These are phyloP conservation scores for Guillardia theta DNA, from an alignment of 78 protist genomes.

Conservation along the genomic window DNA sequence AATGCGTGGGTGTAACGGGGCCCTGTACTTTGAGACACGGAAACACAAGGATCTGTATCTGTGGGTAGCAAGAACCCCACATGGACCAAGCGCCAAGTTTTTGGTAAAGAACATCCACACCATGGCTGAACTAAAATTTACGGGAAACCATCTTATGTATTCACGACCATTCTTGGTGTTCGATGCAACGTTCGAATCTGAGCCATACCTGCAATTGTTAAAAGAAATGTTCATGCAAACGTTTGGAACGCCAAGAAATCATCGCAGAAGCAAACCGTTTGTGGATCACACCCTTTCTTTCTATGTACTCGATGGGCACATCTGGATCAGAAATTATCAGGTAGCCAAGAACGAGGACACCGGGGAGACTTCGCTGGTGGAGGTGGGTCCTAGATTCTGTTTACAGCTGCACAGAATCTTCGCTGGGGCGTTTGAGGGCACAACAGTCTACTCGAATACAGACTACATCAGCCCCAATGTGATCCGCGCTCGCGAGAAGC, in stretches of 20 bases:
- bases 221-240: constrained; percentile 77
- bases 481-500: neutral
- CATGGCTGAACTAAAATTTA: constrained; percentile 85
- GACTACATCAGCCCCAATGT: neutral
- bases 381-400: constrained; percentile 93
- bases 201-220: constrained; percentile 67
- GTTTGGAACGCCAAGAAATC: constrained; percentile 85
- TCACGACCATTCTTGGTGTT: constrained; percentile 80
- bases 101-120: constrained; percentile 84
- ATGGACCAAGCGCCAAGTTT: constrained; percentile 88
- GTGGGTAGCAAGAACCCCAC: constrained; percentile 31
- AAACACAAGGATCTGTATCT: constrained; percentile 61
- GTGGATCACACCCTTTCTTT: constrained; percentile 90
- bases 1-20: constrained; percentile 69
- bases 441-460: neutral
- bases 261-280: constrained; percentile 91
- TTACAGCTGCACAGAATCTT: constrained; percentile 51
- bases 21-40: constrained; percentile 80
- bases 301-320: constrained; percentile 74
- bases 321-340: constrained; percentile 95
- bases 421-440: constrained; percentile 26
- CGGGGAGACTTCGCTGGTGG: constrained; percentile 65
- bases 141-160: constrained; percentile 94
- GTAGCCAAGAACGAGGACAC: neutral
- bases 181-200: constrained; percentile 60